Evolutionary conservation across 345 rosid genomes (phyloP), one percentile per base, ranked within the genome.

Genomic region (Eucalyptus curtisii): DNA sequence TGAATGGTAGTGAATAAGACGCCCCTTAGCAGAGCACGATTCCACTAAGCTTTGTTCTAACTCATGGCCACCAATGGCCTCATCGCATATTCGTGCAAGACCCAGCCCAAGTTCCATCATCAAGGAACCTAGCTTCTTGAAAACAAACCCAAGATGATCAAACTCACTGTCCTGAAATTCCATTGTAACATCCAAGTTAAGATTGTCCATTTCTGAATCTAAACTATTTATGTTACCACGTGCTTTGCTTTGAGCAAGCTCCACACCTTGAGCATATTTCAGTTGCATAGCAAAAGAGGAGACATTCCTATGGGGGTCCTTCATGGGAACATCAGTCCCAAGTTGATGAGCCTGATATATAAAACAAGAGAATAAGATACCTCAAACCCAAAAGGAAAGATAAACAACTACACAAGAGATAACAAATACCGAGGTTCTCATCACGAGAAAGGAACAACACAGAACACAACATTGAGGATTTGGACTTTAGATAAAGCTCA

Each of bases 1-100:
- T 13, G 98, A 97, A 95, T 97, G 99, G 91, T 98, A 98, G 90
- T 96, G 99, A 90, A 98, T 92, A 59, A 96, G 97, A 13, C 98
- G 97, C 22, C 94, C 99, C 92, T 98, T 98, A 2, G 98, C 99
- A 5, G 95, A 90, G 84, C 93, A 91, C 25, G 99, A 97, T 64
- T 96, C 97, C 81, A 97, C 42, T 89, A 98, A 93, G 89, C 94
- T 94, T 86, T 90, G 92, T 89, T 96, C 97, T 31, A 97, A 94
- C 85, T 95, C 93, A 8, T 94, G 91, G 84, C 96, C 98, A 44
- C 98, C 98, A 89, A 96, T 93, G 87, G 93, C 95, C 90, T 87
- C 88, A 90, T 98, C 99, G 88, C 98, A 97, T 79, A 96, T 86
- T 88, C 91, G 95, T 17, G 99, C 97, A 86, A 97, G 88, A 47